Conservation (phyloP, 2,329 filamentous ascomycete genomes). For the Lachnellula suecica region DNA sequence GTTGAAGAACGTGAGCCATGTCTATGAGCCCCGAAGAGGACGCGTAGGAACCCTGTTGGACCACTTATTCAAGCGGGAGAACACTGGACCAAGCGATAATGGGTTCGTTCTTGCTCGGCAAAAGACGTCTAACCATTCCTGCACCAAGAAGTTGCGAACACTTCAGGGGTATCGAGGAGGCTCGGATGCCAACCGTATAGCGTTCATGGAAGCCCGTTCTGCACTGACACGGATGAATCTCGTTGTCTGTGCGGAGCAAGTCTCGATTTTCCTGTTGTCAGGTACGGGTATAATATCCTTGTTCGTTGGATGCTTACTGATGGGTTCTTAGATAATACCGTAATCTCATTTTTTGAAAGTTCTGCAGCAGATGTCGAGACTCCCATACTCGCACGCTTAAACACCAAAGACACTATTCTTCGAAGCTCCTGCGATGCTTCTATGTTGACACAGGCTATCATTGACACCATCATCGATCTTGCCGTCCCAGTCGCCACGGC, state of each 20-base stretch:
- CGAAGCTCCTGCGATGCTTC: constrained; percentile 85
- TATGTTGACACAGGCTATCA: constrained; percentile 84
- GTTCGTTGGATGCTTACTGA: background rate
- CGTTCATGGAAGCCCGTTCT: constrained; percentile 86
- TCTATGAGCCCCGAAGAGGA: background rate
- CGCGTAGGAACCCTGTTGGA: background rate
- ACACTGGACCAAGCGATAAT: background rate
- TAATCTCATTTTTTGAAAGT: constrained; percentile 93
- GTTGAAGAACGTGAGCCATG: background rate
- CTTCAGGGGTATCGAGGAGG: constrained; percentile 83
- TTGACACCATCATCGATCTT: constrained; percentile 90
- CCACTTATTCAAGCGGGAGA: background rate
- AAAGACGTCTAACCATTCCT: constrained; percentile 8
- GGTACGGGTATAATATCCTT: constrained; percentile 18
- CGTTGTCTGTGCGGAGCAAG: constrained; percentile 85
- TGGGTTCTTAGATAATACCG: constrained; percentile 68
- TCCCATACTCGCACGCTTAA: constrained; percentile 78
- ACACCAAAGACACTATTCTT: constrained; percentile 76
- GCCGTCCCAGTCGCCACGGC: constrained; percentile 81
- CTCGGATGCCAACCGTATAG: constrained; percentile 75
- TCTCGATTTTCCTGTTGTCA: constrained; percentile 81
- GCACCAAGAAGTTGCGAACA: constrained; percentile 56
- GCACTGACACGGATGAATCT: constrained; percentile 68
- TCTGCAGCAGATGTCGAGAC: constrained; percentile 83
- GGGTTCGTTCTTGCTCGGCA: background rate